Evolutionary conservation across 2,329 filamentous ascomycete species (phyloP).

Genomic region (Xylariaceae sp.): DNA sequence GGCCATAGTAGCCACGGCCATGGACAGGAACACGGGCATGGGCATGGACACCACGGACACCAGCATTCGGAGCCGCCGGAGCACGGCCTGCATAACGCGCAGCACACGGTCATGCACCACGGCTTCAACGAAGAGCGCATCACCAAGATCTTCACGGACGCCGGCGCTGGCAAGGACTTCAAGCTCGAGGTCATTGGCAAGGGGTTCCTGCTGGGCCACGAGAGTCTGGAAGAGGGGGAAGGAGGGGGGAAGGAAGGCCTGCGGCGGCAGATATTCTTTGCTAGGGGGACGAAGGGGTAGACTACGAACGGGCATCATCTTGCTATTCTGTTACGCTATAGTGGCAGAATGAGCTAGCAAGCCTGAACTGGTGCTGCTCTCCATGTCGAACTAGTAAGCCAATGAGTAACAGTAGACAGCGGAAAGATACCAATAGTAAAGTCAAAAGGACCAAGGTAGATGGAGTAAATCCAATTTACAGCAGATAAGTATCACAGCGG

Average conservation of each 20-base stretch:
- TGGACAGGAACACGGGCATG: conserved; percentile 1
- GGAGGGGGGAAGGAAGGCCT: conserved; percentile 24
- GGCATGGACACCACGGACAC: conserved; percentile 32
- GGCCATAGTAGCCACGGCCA: too few species aligned
- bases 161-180: conserved; percentile 56
- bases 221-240: conserved; percentile 8
- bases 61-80: not conserved
- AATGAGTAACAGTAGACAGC: too few species aligned
- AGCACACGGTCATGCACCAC: conserved; percentile 56
- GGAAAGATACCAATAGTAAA: too few species aligned
- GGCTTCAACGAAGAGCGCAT: conserved; percentile 62
- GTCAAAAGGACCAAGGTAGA: too few species aligned
- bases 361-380: too few species aligned
- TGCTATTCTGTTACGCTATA: not conserved
- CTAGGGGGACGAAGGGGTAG: conserved; percentile 34
- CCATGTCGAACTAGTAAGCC: too few species aligned
- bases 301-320: not conserved
- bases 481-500: too few species aligned
- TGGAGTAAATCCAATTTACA: too few species aligned
- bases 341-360: too few species aligned
- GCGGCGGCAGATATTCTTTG: conserved; percentile 45
- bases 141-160: conserved; percentile 56
- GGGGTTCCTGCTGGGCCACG: conserved; percentile 32
- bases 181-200: conserved; percentile 49
- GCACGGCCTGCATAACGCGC: conserved; percentile 6